Percentiles rank a stretch among this genome's conserved stretches.
phyloP scores from a whole-genome alignment of 306 rosid species.

The Herpetospermum pedunculosum region DNA sequence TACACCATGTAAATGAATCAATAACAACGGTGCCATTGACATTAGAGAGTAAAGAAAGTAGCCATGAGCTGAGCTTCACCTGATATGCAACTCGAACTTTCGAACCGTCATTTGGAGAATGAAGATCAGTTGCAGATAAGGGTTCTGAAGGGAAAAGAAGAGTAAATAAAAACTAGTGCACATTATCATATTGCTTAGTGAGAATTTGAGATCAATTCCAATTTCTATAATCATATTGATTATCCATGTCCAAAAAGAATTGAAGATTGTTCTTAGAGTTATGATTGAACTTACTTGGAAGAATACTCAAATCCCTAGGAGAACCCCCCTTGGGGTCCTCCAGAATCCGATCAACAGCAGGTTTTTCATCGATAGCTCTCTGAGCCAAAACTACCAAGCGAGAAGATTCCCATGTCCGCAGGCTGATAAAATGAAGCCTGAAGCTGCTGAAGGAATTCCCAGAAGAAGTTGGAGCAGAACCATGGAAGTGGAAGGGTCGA shows the following conservation, averaged over 20 bases:
- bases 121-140: conserved; percentile 32
- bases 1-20: conserved; percentile 19
- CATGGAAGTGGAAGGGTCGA: conserved; percentile 27
- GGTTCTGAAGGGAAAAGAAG: conserved; percentile 45
- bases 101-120: conserved; percentile 41
- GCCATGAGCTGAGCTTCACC: conserved; percentile 32
- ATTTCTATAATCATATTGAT: not conserved
- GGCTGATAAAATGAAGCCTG: conserved; percentile 24
- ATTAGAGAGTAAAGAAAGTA: conserved; percentile 3
- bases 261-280: not conserved
- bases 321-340: conserved; percentile 27
- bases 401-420: conserved; percentile 42
- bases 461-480: conserved; percentile 23
- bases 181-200: not conserved
- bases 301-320: conserved; percentile 53
- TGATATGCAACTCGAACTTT: conserved; percentile 81
- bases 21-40: not conserved
- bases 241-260: not conserved
- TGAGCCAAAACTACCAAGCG: conserved; percentile 32
- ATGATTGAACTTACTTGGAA: conserved; percentile 58
- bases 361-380: conserved; percentile 53
- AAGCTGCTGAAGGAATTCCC: conserved; percentile 24
- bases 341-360: conserved; percentile 20
- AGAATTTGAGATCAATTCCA: not conserved
- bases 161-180: not conserved